Evolutionary conservation across 306 rosid genomes (phyloP).

Genomic region (Argentina anserina): DNA sequence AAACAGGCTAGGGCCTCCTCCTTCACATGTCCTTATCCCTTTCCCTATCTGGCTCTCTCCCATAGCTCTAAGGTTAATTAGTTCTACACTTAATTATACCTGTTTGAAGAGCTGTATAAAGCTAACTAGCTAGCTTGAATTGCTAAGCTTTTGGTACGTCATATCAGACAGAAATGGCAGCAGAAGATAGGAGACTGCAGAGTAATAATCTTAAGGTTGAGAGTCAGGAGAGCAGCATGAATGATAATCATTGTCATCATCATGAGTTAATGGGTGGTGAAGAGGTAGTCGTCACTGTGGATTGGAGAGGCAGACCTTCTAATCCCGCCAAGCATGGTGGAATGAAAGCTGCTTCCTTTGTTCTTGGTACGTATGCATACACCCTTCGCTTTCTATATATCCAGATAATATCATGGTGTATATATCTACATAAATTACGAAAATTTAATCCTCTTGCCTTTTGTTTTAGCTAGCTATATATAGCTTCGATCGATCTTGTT

Average conservation of each 20-base stretch:
- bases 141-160: background rate
- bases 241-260: background rate
- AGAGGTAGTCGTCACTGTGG: slow-evolving; percentile 37
- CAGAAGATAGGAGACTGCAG: background rate
- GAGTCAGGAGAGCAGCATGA: slow-evolving; percentile 10
- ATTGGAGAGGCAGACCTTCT: slow-evolving; percentile 91
- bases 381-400: background rate
- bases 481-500: background rate
- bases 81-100: background rate
- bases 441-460: background rate
- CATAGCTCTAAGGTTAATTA: background rate
- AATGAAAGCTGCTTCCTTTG: slow-evolving; percentile 59
- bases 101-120: background rate
- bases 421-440: too few relatives aligned
- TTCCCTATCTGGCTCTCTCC: background rate
- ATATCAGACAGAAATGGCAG: background rate
- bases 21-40: background rate
- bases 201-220: background rate
- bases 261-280: slow-evolving; percentile 9
- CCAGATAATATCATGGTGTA: background rate
- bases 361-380: slow-evolving; percentile 47
- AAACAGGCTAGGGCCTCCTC: background rate
- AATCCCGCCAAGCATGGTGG: slow-evolving; percentile 63
- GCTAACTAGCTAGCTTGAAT: background rate
- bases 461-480: background rate